Conservation (phyloP, 129 eudicot genomes). For the Arctium minus region DNA sequence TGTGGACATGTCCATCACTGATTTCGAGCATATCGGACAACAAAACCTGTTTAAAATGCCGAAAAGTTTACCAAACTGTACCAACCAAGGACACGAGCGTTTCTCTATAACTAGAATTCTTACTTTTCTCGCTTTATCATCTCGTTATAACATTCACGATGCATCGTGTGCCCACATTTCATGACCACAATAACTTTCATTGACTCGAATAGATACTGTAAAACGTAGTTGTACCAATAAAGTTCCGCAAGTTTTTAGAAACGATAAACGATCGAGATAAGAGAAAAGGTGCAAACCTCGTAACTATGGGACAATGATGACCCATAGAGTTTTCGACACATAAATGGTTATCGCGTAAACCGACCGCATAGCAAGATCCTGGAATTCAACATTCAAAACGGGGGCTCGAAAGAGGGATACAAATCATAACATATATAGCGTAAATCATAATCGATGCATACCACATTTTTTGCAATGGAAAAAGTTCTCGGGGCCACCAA, state of each 20-base stretch:
- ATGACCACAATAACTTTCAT: slow-evolving; percentile 80
- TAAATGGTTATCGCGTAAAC: too few species aligned
- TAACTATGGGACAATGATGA: slow-evolving; percentile 94
- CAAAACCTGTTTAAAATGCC: slow-evolving; percentile 46
- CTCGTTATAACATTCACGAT: slow-evolving; percentile 81
- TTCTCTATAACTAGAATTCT: slow-evolving; percentile 10
- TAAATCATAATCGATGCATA: too few species aligned
- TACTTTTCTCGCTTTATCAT: slow-evolving; percentile 95
- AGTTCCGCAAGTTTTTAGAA: neutral
- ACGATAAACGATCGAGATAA: neutral
- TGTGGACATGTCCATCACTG: slow-evolving; percentile 83
- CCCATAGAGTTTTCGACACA: slow-evolving; percentile 97
- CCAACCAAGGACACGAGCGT: neutral
- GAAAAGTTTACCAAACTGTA: neutral
- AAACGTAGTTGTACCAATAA: neutral
- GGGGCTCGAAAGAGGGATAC: too few species aligned
- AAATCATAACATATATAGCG: too few species aligned
- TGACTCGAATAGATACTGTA: too few species aligned
- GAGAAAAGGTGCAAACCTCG: slow-evolving; percentile 51
- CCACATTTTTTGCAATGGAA: too few species aligned
- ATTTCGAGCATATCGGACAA: slow-evolving; percentile 91
- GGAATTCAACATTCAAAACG: too few species aligned
- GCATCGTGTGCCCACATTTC: slow-evolving; percentile 99
- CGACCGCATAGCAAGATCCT: too few species aligned
- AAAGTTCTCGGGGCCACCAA: too few species aligned